Evolutionary conservation across 805 yeast genomes (phyloP), one percentile per base, ranked within the genome.

Genomic region (Wickerhamomyces rabaulensis): DNA sequence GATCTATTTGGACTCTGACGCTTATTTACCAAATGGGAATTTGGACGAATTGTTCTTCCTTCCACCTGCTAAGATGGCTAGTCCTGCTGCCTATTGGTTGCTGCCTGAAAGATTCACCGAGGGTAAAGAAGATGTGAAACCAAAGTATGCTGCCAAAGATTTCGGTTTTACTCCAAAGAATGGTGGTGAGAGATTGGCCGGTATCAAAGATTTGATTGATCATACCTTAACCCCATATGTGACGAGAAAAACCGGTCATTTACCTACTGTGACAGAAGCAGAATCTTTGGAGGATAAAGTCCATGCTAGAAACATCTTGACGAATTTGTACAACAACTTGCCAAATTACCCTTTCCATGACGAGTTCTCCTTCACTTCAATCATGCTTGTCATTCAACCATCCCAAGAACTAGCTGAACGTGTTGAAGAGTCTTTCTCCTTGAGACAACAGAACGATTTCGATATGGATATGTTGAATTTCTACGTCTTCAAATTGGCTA

Each of bases 321-420:
- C 57, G 36, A 54, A 57, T 48, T 42, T 74, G 2, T 74, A 73
- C 54, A 64, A 67, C 45, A 57, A 59, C 22, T 55, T 75, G 45
- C 79, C 79, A 6, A 60, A 52, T 39, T 58, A 61, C 37, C 51
- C 49, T 4, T 50, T 61, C 13, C 42, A 60, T 9, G 62, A 67
- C 36, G 60, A 62, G 35, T 55, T 61, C 23, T 52, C 54, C 19
- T 59, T 67, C 43, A 63, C 71, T 1, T 69, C 74, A 33, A 78
- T 77, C 49, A 58, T 83, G 7, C 79, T 83, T 81, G 83, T 82
- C 8, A 62, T 81, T 13, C 71, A 67, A 39, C 88, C 88, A 2
- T 68, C 65, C 2, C 40, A 40, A 9, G 48, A 51, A 17, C 37
- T 57, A 13, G 66, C 54, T 44, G 44, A 54, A 3, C 50, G 53